These are phyloP conservation scores for Nepenthes alata DNA, from an alignment of 179 eudicot species.

Conservation along the genomic window DNA sequence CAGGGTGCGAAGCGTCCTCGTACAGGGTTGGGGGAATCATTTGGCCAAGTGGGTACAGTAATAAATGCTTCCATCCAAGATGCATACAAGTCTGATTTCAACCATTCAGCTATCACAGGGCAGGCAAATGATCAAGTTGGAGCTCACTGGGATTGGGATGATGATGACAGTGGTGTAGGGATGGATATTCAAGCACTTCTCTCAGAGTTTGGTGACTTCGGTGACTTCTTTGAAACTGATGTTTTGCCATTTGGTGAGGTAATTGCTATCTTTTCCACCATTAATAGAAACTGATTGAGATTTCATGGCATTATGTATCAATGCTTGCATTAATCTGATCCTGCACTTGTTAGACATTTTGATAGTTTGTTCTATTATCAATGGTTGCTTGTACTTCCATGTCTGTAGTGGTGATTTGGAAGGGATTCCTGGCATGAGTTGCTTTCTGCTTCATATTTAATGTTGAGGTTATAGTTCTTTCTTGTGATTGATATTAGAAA, in stretches of 20 bases:
- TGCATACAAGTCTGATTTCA: slow-evolving; percentile 28
- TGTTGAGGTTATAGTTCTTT: background rate
- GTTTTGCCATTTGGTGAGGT: slow-evolving; percentile 94
- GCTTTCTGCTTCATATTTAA: background rate
- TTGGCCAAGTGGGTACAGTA: slow-evolving; percentile 44
- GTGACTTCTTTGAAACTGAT: slow-evolving; percentile 86
- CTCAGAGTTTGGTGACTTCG: slow-evolving; percentile 94
- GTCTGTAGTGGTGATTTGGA: background rate
- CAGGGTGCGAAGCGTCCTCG: slow-evolving; percentile 90
- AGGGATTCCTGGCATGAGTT: background rate
- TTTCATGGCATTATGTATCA: background rate
- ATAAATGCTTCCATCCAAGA: slow-evolving; percentile 44
- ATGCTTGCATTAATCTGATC: too few relatives aligned
- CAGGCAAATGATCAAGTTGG: slow-evolving; percentile 49
- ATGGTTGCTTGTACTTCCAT: too few relatives aligned
- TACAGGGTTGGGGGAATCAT: slow-evolving; percentile 47
- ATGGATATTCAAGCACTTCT: slow-evolving; percentile 94
- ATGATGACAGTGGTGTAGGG: slow-evolving; percentile 53
- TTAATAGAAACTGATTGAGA: background rate
- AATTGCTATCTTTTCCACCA: slow-evolving; percentile 10
- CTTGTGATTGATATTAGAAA: background rate
- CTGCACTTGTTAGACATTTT: too few relatives aligned
- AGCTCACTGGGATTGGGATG: slow-evolving; percentile 87
- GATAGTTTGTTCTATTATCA: too few relatives aligned
- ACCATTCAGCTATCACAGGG: slow-evolving; percentile 41